These are phyloP conservation scores for Penicillium herquei DNA, from an alignment of 495 filamentous ascomycete genomes.

Conservation along the genomic window DNA sequence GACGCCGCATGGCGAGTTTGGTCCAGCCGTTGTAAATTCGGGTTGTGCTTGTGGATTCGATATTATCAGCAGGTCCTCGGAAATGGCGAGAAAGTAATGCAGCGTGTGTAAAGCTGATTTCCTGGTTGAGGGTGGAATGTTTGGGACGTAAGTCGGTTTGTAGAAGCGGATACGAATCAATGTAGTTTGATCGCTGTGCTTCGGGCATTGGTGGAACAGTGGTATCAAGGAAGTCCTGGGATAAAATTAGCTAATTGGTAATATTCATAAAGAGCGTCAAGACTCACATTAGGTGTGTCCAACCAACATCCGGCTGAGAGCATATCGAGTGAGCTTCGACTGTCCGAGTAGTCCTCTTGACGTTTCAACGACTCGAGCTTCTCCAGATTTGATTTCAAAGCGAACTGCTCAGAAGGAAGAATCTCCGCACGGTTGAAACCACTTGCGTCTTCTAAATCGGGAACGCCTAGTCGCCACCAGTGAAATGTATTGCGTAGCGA, in stretches of 20 bases:
- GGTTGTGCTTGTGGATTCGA: slow-evolving; percentile 22
- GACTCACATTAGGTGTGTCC: slow-evolving; percentile 29
- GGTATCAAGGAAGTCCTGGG: slow-evolving; percentile 55
- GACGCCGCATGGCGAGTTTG: slow-evolving; percentile 11
- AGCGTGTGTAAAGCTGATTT: slow-evolving; percentile 36
- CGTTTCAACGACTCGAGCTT: slow-evolving; percentile 28
- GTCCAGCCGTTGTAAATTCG: slow-evolving; percentile 26
- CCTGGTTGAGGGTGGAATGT: slow-evolving; percentile 35
- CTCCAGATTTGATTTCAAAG: slow-evolving; percentile 19
- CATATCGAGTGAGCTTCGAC: slow-evolving; percentile 39
- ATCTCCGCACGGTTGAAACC: slow-evolving; percentile 10
- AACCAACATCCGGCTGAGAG: slow-evolving; percentile 31
- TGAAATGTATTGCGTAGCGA: slow-evolving; percentile 31
- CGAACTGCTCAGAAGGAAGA: slow-evolving; percentile 6
- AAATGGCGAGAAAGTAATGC: slow-evolving; percentile 32
- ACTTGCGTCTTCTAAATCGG: slow-evolving; percentile 32
- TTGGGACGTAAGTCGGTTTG: slow-evolving; percentile 47
- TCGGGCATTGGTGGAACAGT: slow-evolving; percentile 57
- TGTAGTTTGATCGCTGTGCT: slow-evolving; percentile 61
- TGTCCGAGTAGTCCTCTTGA: slow-evolving; percentile 32
- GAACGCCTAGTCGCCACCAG: slow-evolving; percentile 42
- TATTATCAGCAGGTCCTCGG: slow-evolving; percentile 28
- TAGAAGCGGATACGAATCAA: slow-evolving; percentile 60
- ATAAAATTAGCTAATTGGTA: slow-evolving; percentile 22
- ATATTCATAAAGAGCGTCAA: neutral